phyloP scores from a whole-genome alignment of 768 basidiomycete species.

The Collybia nuda region DNA sequence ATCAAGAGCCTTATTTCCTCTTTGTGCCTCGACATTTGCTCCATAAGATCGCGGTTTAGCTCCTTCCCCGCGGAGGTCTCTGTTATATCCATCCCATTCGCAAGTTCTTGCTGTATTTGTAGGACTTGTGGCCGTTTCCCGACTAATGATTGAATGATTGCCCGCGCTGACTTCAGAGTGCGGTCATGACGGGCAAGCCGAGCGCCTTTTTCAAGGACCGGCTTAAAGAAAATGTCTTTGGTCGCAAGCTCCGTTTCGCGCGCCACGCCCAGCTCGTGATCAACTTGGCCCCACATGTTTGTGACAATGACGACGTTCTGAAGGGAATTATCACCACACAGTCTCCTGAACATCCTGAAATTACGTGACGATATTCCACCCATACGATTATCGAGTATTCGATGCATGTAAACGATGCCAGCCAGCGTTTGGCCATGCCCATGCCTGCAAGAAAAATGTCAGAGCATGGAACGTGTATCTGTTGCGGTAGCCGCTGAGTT shows the following conservation, averaged over 20 bases:
- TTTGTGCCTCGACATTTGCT: constrained; percentile 43
- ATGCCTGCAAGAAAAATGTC: constrained; percentile 18
- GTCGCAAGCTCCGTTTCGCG: constrained; percentile 45
- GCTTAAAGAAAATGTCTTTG: constrained; percentile 49
- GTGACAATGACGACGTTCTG: constrained; percentile 10
- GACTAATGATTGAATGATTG: constrained; percentile 41
- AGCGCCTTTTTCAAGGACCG: constrained; percentile 49
- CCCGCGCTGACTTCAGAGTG: constrained; percentile 37
- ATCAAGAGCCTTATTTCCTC: constrained; percentile 48
- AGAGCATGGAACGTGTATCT: not conserved
- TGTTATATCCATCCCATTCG: constrained; percentile 43
- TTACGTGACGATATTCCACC: constrained; percentile 21
- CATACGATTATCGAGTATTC: constrained; percentile 51
- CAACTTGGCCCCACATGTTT: constrained; percentile 10
- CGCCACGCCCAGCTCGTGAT: constrained; percentile 15
- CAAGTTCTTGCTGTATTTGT: constrained; percentile 55
- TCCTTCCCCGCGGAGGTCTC: constrained; percentile 56
- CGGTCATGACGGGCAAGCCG: constrained; percentile 40
- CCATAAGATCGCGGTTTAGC: constrained; percentile 46
- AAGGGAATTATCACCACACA: constrained; percentile 9
- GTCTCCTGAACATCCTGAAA: constrained; percentile 10
- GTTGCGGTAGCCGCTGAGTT: not conserved
- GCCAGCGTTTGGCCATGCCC: constrained; percentile 38
- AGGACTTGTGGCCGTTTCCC: constrained; percentile 40
- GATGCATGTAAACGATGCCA: constrained; percentile 56